Base-by-base conservation (phyloP, 2,329 filamentous ascomycete genomes). In the Lasiodiplodia gonubiensis region DNA sequence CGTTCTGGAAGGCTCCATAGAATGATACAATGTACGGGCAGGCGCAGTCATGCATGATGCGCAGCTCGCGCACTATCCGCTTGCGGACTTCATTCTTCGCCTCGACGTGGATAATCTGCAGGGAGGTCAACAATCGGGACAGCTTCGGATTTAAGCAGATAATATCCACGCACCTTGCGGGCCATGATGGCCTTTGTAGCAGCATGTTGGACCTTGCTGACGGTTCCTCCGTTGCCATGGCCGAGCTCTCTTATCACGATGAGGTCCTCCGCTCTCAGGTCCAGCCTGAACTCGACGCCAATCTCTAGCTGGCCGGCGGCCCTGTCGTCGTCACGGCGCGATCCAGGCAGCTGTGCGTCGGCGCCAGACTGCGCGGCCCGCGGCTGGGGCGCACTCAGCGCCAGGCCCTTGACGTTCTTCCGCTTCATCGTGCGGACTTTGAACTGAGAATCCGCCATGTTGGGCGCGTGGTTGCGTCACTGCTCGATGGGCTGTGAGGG, bases 41-140 rank as follows among this genome's bases (percentile, higher is more conserved):
- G 76, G 97, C 95, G 81, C 95, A 99, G 75, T 96, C 93, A 78
- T 97, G 94, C 89, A 98, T 98, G 72, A 99, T 97, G 78, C 97
- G 94, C 64, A 99, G 87, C 80, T 99, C 95, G 78, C 95, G 90
- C 70, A 99, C 92, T 72, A 99, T 99, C 75, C 96, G 91, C 83
- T 96, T 97, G 73, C 95, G 90, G 80, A 98, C 92, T 76, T 97
- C 94, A 77, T 94, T 94, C 84, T 98, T 98, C 48, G 94, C 95
- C 79, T 99, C 95, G 75, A 99, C 94, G 73, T 97, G 94, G 73
- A 99, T 99, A 71, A 97, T 90, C 94, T 97, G 75, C 23, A 60
- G 2, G 59, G 11, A 37, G 46, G 35, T 68, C 23, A 25, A 39
- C 30, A 25, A 49, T 54, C 46, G 67, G 68, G 51, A 57, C 48